Evolutionary conservation across 2,329 filamentous ascomycete genomes (phyloP).

Genomic region (Davidsoniella neocaledoniae): DNA sequence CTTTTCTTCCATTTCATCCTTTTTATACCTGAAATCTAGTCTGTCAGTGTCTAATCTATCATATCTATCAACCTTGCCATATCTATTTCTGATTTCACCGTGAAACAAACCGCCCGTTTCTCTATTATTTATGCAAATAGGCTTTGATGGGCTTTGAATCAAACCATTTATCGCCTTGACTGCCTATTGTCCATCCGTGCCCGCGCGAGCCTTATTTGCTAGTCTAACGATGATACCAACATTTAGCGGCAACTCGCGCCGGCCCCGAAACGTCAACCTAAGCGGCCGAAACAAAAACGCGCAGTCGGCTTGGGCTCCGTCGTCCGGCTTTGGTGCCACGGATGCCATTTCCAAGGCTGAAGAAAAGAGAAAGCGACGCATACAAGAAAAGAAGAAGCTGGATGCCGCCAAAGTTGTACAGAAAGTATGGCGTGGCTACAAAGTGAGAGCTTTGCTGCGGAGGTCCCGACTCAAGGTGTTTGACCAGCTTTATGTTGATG

Average conservation of each 20-base stretch:
- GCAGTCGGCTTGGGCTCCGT: constrained; percentile 22
- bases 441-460: constrained; percentile 40
- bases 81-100: no score
- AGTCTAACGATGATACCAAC: constrained; percentile 58
- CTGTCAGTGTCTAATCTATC: no score
- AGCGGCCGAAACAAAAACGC: constrained; percentile 65
- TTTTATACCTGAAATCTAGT: no score
- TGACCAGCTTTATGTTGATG: constrained; percentile 37
- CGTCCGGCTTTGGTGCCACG: constrained; percentile 36
- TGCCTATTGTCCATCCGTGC: no score
- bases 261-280: constrained; percentile 82
- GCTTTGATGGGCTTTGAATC: no score
- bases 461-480: constrained; percentile 41
- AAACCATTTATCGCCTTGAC: no score
- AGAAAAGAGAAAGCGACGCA: constrained; percentile 64
- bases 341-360: constrained; percentile 73
- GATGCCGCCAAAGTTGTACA: constrained; percentile 63
- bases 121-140: no score
- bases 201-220: no score
- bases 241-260: constrained; percentile 76
- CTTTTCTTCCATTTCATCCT: no score
- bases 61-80: no score
- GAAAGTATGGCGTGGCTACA: constrained; percentile 65
- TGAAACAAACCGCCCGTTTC: no score
- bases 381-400: constrained; percentile 62